These are phyloP conservation scores for Chaetomiaceae sp. DNA, from an alignment of 2,329 filamentous ascomycete species.

Conservation along the genomic window DNA sequence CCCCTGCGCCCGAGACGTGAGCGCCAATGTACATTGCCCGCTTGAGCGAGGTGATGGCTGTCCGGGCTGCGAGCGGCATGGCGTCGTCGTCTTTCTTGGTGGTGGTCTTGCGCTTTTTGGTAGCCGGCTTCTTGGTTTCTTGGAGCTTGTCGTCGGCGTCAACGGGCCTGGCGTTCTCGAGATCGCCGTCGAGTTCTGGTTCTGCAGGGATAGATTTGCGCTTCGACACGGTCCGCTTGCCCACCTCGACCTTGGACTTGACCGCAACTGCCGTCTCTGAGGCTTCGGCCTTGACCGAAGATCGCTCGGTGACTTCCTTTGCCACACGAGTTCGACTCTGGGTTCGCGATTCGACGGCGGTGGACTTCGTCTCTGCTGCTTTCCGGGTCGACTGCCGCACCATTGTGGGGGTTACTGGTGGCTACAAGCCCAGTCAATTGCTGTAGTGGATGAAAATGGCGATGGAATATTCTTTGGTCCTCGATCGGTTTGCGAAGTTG, in stretches of 20 bases:
- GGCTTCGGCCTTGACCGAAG: conserved; percentile 10
- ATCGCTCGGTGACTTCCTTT: conserved; percentile 18
- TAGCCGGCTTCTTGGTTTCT: conserved; percentile 25
- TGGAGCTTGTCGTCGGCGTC: conserved; percentile 26
- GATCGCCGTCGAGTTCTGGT: conserved; percentile 21
- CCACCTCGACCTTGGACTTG: conserved; percentile 32
- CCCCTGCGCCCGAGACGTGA: conserved; percentile 86
- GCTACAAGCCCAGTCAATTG: not conserved
- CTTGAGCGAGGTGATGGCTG: conserved; percentile 57
- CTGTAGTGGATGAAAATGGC: not conserved
- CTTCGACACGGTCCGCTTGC: conserved; percentile 18
- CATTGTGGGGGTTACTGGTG: conserved; percentile 9
- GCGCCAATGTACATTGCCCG: conserved; percentile 79
- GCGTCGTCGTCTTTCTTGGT: conserved; percentile 37
- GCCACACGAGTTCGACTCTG: conserved; percentile 19
- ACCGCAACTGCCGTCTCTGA: conserved; percentile 25
- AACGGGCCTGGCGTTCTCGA: conserved; percentile 19
- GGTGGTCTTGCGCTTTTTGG: conserved; percentile 25
- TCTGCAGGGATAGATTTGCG: conserved; percentile 20
- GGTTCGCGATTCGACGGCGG: not conserved
- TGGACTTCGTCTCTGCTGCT: conserved; percentile 9
- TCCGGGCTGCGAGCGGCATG: conserved; percentile 65
- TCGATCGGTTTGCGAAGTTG: too few relatives aligned
- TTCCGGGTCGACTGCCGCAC: conserved; percentile 15
- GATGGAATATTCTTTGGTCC: not conserved